phyloP scores from a whole-genome alignment of 768 basidiomycete species.

The Lanmaoa pseudosensibilis region DNA sequence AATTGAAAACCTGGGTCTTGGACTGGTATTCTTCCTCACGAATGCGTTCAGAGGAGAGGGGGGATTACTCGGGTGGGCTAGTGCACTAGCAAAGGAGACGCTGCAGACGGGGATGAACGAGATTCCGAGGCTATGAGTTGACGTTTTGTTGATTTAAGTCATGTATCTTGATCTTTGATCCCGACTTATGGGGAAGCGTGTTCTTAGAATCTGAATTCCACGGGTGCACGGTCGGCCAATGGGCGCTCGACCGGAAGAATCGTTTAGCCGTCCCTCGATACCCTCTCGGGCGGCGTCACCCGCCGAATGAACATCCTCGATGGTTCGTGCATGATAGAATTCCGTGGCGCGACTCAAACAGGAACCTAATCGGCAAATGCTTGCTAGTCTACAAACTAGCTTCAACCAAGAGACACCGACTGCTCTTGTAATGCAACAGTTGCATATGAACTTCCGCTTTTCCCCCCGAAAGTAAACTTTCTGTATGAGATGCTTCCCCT shows the following conservation, averaged over 20 bases:
- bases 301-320: background rate
- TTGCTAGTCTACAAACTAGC: too few relatives aligned
- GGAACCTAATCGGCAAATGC: background rate
- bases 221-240: background rate
- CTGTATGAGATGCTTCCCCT: constrained; percentile 76
- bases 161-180: background rate
- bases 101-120: constrained; percentile 63
- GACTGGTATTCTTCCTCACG: constrained; percentile 70
- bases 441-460: constrained; percentile 65
- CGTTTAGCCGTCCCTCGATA: background rate
- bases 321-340: background rate
- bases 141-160: background rate
- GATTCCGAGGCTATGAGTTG: constrained; percentile 34
- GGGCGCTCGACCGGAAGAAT: background rate
- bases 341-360: background rate
- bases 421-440: constrained; percentile 68
- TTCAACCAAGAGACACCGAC: constrained; percentile 1
- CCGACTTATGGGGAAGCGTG: background rate
- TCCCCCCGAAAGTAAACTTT: constrained; percentile 77
- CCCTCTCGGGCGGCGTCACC: too few relatives aligned
- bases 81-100: constrained; percentile 65
- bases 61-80: constrained; percentile 65
- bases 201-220: background rate
- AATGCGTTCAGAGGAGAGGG: constrained; percentile 41
- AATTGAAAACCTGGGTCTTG: constrained; percentile 66